Evolutionary conservation across 352 stramenopile genomes (phyloP).

Genomic region (Globisporangium barbulae): DNA sequence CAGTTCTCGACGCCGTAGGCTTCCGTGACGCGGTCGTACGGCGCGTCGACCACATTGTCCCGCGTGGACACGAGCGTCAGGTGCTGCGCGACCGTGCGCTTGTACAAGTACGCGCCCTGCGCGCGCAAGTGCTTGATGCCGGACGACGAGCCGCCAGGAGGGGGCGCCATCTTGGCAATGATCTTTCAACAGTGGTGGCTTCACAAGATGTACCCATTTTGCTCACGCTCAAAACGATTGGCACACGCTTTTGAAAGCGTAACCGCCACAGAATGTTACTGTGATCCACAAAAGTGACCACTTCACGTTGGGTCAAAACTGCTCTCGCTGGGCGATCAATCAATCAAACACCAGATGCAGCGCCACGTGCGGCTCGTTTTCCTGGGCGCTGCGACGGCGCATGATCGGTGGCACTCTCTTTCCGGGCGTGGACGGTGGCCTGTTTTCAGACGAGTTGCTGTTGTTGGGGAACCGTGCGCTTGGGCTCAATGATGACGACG

Average conservation of each 20-base stretch:
- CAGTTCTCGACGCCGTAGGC: constrained; percentile 71
- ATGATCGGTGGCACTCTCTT: constrained; percentile 9
- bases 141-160: constrained; percentile 1
- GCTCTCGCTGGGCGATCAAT: background rate
- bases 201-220: constrained; percentile 1
- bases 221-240: background rate
- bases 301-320: background rate
- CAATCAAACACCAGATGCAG: background rate
- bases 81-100: constrained; percentile 58
- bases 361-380: background rate
- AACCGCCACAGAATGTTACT: constrained; percentile 6
- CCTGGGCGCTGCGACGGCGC: constrained; percentile 2
- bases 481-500: background rate
- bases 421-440: background rate
- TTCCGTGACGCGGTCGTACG: constrained; percentile 62
- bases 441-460: background rate
- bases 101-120: constrained; percentile 57
- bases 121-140: constrained; percentile 54
- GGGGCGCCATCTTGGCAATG: background rate
- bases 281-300: constrained; percentile 3
- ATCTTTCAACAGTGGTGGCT: background rate
- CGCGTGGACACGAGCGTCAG: constrained; percentile 53
- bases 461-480: background rate
- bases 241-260: constrained; percentile 2
- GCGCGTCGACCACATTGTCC: constrained; percentile 42